Evolutionary conservation across 2,329 filamentous ascomycete species (phyloP).

Genomic region (Botrytis fragariae): DNA sequence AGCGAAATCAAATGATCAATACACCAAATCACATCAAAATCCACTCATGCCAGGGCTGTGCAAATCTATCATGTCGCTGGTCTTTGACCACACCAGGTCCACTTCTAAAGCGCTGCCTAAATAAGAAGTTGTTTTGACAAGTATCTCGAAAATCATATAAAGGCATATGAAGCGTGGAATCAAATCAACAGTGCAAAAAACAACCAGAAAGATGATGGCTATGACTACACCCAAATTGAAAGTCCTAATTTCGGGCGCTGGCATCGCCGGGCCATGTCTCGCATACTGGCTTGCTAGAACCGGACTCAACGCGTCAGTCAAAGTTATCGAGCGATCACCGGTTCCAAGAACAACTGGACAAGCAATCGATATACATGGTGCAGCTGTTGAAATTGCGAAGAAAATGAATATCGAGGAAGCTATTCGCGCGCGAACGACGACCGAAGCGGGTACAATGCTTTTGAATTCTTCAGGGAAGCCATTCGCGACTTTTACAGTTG

Average conservation of each 20-base stretch:
- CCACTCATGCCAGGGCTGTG: not conserved
- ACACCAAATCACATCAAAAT: not conserved
- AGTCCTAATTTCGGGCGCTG: slow-evolving; percentile 40
- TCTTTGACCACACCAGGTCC: not conserved
- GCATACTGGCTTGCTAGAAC: slow-evolving; percentile 49
- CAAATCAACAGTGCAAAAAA: not conserved
- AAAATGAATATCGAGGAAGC: slow-evolving; percentile 44
- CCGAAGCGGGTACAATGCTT: slow-evolving; percentile 46
- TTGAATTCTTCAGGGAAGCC: slow-evolving; percentile 42
- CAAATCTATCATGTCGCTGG: not conserved
- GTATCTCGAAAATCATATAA: not conserved
- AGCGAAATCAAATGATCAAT: not conserved
- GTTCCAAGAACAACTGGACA: slow-evolving; percentile 48
- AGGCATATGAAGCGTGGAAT: not conserved
- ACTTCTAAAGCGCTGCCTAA: not conserved
- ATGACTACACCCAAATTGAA: slow-evolving; percentile 13
- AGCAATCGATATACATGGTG: slow-evolving; percentile 52
- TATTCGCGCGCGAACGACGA: slow-evolving; percentile 40
- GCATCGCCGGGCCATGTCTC: slow-evolving; percentile 43
- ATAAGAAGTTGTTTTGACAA: not conserved
- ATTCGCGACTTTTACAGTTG: slow-evolving; percentile 41
- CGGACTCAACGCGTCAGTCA: slow-evolving; percentile 38
- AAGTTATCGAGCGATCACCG: slow-evolving; percentile 44
- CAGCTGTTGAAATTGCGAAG: slow-evolving; percentile 42
- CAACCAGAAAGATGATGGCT: not conserved